Base-by-base conservation (phyloP, 2,329 filamentous ascomycete genomes). In the Diplodia corticola region DNA sequence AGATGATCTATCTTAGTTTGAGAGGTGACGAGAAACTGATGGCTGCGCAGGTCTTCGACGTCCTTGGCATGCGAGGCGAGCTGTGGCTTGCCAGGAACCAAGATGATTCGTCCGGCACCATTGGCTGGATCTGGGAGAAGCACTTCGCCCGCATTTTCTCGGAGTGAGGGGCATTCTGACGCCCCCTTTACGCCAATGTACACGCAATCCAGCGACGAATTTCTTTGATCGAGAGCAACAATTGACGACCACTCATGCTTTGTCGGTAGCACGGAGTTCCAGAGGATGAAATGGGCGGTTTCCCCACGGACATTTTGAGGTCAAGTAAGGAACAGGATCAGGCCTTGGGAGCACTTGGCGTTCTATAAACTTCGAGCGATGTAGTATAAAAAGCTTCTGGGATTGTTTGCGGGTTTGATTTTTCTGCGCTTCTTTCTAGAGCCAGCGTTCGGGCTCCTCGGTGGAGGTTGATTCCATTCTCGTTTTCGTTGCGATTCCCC, bases 61-160 rank as follows among this genome's bases (percentile, higher is more conserved):
- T 99, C 63, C 92, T 99, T 74, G 95, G 90, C 33, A 93, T 97
- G 78, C 97, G 97, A 77, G 95, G 95, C 69, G 95, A 99, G 81
- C 85, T 98, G 57, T 99, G 95, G 95, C 87, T 99, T 66, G 95
- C 95, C 63, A 92, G 92, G 78, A 99, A 99, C 76, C 95, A 99
- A 80, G 95, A 99, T 74, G 95, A 99, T 77, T 82, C 88, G 1
- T 84, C 82, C 12, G 86, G 90, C 70, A 85, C 88, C 70, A 89
- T 98, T 37, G 95, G 95, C 61, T 99, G 95, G 95, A 97, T 99
- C 73, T 99, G 95, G 95, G 96, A 93, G 73, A 97, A 97, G 78
- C 95, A 99, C 80, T 99, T 99, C 83, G 78, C 78, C 24, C 71
- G 77, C 22, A 79, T 79, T 30, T 64, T 79, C 44, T 75, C 76